phyloP scores from a whole-genome alignment of 208 protist species.

The Wallacemonas collosoma region DNA sequence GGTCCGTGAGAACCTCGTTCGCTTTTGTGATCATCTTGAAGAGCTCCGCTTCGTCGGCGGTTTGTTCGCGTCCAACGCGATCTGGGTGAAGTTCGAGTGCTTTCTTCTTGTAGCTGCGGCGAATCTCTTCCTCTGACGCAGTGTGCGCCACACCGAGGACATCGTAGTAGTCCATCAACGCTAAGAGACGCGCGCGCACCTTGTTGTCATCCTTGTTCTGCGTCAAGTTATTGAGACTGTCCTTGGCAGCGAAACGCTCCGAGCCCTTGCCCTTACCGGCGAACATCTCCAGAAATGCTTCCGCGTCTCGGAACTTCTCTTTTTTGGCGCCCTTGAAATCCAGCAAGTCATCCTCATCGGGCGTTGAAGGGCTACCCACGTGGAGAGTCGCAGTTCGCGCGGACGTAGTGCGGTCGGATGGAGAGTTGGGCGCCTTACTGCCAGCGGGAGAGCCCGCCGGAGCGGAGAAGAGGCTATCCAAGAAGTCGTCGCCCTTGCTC shows the following conservation, averaged over 20 bases:
- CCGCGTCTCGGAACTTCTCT: slow-evolving; percentile 49
- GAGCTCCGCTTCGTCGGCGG: slow-evolving; percentile 80
- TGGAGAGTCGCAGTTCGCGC: slow-evolving; percentile 23
- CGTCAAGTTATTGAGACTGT: slow-evolving; percentile 56
- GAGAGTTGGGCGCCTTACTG: background rate
- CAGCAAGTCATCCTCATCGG: slow-evolving; percentile 48
- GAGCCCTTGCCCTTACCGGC: slow-evolving; percentile 50
- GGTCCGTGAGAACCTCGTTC: slow-evolving; percentile 79
- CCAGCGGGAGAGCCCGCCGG: background rate
- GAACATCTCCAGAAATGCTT: slow-evolving; percentile 73
- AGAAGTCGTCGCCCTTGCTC: slow-evolving; percentile 14
- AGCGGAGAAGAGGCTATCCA: slow-evolving; percentile 40
- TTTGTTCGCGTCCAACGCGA: slow-evolving; percentile 57
- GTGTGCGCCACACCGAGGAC: slow-evolving; percentile 77
- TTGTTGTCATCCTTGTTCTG: slow-evolving; percentile 76
- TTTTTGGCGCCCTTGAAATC: slow-evolving; percentile 58
- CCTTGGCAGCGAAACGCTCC: slow-evolving; percentile 16
- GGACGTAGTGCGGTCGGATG: background rate
- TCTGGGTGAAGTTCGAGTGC: slow-evolving; percentile 90
- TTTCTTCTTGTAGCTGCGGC: slow-evolving; percentile 80
- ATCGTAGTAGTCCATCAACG: slow-evolving; percentile 92
- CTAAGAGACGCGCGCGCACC: slow-evolving; percentile 71
- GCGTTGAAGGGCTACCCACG: slow-evolving; percentile 18
- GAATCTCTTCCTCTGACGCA: slow-evolving; percentile 74
- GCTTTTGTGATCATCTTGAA: slow-evolving; percentile 92